Conservation (phyloP, 495 filamentous ascomycete genomes). For the Pseudomonodictys pantanalensis region DNA sequence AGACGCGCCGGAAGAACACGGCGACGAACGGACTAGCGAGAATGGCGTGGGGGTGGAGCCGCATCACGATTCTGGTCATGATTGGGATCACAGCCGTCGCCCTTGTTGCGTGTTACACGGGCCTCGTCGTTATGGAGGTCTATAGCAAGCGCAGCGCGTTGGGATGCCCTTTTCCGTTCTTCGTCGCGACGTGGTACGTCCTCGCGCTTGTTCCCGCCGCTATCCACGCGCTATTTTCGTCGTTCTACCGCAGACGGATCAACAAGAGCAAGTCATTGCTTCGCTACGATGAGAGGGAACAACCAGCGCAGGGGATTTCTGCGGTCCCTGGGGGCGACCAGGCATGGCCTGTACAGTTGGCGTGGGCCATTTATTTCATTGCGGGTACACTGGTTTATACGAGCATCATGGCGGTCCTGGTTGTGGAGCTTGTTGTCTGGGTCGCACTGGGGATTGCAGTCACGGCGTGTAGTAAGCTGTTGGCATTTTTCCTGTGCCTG, state of each 20-base stretch:
- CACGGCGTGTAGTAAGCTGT: slow-evolving; percentile 17
- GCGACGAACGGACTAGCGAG: slow-evolving; percentile 7
- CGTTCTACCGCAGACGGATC: neutral
- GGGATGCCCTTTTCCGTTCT: slow-evolving; percentile 23
- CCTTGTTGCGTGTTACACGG: slow-evolving; percentile 5
- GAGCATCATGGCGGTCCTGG: slow-evolving; percentile 25
- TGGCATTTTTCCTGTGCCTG: slow-evolving; percentile 26
- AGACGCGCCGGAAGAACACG: neutral
- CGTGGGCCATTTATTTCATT: slow-evolving; percentile 27
- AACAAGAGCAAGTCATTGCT: neutral
- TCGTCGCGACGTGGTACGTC: slow-evolving; percentile 17
- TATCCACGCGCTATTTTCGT: slow-evolving; percentile 10
- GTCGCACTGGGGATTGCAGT: slow-evolving; percentile 17
- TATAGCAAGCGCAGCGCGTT: slow-evolving; percentile 21
- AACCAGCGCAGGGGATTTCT: neutral
- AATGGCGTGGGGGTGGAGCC: neutral
- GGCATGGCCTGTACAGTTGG: slow-evolving; percentile 23
- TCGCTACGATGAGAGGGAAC: neutral
- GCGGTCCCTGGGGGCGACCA: slow-evolving; percentile 22
- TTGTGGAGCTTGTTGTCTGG: slow-evolving; percentile 23
- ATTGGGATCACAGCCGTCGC: neutral
- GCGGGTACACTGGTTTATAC: slow-evolving; percentile 26
- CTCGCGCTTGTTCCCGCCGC: slow-evolving; percentile 15
- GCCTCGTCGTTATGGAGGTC: slow-evolving; percentile 16
- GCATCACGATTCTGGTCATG: neutral